Evolutionary conservation across 2,329 filamentous ascomycete species (phyloP), one percentile per base, ranked within the genome.

Genomic region (Aaosphaeria pasadenensis): DNA sequence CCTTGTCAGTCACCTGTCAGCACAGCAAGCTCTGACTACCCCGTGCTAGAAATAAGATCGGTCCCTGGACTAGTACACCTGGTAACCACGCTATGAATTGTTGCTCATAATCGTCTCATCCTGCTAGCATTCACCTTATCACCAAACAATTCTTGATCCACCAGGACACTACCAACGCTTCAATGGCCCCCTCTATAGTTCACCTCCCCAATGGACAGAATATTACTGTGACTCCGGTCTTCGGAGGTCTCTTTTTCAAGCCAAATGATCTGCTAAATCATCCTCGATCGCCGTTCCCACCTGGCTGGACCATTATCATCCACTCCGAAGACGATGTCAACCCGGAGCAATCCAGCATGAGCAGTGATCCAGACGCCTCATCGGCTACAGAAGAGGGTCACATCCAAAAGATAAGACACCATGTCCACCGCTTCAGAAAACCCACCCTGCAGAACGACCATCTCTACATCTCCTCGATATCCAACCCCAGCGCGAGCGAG

Each of bases 191-290:
- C 41, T 70, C 72, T 30, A 63, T 81, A 42, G 77, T 91, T 50
- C 82, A 87, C 69, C 77, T 97, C 57, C 92, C 92, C 42, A 95
- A 96, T 72, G 92, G 91, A 63, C 89, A 94, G 73, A 86, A 80
- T 55, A 81, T 94, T 63, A 87, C 85, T 3, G 87, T 95, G 31
- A 84, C 84, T 11, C 88, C 91, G 1, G 89, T 96, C 29, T 96
- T 96, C 67, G 90, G 88, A n/a, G 92, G 92, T 31, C 79, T 94
- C 47, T 89, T 86, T 61, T 96, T 96, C 83, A 94, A 91, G 69
- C 83, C 85, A 48, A 87, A 89, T 64, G 87, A 94, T 52, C 74
- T 89, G 54, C 87, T 81, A 61, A 75, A 79, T 29, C 83, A 87
- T 11, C 17, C 17, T 24, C 61, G 70, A 39, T 85, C 84, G 44